A percentile compares a stretch with the other conserved stretches of the same genome.
Conservation (phyloP, 2,329 filamentous ascomycete genomes). For the Eurotiales sp. region DNA sequence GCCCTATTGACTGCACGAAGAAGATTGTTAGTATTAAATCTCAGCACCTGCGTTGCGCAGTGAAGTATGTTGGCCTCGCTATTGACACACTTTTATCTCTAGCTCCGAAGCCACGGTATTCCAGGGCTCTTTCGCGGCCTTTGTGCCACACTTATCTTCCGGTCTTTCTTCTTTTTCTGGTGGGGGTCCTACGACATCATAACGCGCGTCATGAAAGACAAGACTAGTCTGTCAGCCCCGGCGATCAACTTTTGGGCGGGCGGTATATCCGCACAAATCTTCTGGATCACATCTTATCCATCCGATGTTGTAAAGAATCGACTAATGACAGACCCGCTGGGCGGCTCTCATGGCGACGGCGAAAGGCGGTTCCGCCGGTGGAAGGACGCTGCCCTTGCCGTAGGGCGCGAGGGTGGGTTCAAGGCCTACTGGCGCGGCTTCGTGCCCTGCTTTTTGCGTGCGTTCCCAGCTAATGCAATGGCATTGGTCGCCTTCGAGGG, state of each 20-base stretch:
- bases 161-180: conserved; percentile 96
- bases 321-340: conserved; percentile 92
- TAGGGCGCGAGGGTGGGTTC: conserved; percentile 72
- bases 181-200: conserved; percentile 94
- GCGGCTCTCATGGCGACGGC: conserved; percentile 64
- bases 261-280: conserved; percentile 85
- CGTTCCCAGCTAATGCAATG: conserved; percentile 94
- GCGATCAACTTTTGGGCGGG: conserved; percentile 97
- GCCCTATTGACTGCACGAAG: conserved; percentile 76
- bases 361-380: conserved; percentile 67
- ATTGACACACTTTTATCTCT: not conserved
- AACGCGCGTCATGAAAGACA: conserved; percentile 61
- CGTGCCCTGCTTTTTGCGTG: conserved; percentile 84
- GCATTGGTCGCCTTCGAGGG: conserved; percentile 91
- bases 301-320: conserved; percentile 92
- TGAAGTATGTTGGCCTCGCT: not conserved
- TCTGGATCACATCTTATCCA: conserved; percentile 91
- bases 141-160: conserved; percentile 78
- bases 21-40: conserved; percentile 49
- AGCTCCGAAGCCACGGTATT: conserved; percentile 64
- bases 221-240: conserved; percentile 69
- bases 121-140: conserved; percentile 82
- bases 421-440: conserved; percentile 92
- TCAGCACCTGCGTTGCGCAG: not conserved
- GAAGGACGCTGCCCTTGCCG: conserved; percentile 72